These are phyloP conservation scores for Nannochloris sp. DNA, from an alignment of 139 green algal species.

Conservation along the genomic window DNA sequence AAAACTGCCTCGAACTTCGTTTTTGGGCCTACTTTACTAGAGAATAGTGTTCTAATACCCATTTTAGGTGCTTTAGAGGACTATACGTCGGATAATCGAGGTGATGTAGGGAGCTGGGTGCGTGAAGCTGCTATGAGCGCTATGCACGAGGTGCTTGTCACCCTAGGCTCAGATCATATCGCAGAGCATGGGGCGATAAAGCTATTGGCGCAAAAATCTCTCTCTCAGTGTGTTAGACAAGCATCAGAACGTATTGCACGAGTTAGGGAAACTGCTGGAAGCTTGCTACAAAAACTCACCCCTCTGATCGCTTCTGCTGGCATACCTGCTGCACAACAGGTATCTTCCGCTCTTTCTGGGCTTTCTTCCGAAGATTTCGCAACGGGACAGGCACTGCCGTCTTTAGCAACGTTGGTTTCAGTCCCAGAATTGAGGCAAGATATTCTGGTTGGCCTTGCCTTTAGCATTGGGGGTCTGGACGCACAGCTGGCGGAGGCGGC, in stretches of 20 bases:
- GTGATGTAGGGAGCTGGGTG: conserved; percentile 94
- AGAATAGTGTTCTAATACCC: not conserved
- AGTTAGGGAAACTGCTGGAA: conserved; percentile 44
- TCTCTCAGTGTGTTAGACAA: conserved; percentile 62
- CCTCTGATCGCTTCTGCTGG: not conserved
- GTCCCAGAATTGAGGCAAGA: conserved; percentile 12
- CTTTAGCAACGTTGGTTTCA: conserved; percentile 30
- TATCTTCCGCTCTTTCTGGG: not conserved
- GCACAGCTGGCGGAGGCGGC: conserved; percentile 44
- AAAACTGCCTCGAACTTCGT: not conserved
- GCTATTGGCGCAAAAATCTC: not conserved
- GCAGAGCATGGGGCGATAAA: not conserved
- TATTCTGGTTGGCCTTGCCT: conserved; percentile 65
- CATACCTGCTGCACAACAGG: conserved; percentile 1
- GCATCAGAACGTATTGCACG: conserved; percentile 76
- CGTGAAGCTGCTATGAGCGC: conserved; percentile 74
- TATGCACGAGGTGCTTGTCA: conserved; percentile 21
- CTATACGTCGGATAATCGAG: conserved; percentile 90
- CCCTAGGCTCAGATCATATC: conserved; percentile 14
- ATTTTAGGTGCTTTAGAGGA: conserved; percentile 72
- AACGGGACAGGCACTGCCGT: conserved; percentile 26
- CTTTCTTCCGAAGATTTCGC: not conserved
- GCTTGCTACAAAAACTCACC: conserved; percentile 4
- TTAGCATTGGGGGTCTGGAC: conserved; percentile 75
- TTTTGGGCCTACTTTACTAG: not conserved